Percentiles rank a stretch among this genome's conserved stretches.
These are phyloP conservation scores for Zygosaccharomyces pseudorouxii DNA, from an alignment of 805 yeast genomes.

Conservation along the genomic window DNA sequence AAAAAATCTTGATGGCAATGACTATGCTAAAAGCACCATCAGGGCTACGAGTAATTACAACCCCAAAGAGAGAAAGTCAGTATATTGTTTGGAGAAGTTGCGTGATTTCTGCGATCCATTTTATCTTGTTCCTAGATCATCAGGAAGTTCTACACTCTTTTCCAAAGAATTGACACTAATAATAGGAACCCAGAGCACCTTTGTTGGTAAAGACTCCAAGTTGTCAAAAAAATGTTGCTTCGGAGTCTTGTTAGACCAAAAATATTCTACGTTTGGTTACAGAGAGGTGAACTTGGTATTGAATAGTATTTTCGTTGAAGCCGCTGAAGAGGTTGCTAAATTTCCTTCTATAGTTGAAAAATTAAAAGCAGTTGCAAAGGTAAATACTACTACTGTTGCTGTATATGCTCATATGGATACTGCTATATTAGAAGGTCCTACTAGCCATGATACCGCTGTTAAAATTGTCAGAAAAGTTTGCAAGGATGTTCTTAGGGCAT, in stretches of 20 bases:
- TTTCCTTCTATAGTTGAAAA: neutral
- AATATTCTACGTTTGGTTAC: neutral
- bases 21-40: neutral
- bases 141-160: too few relatives aligned
- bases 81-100: too few relatives aligned
- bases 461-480: neutral
- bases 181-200: neutral
- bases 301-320: neutral
- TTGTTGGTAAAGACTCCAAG: neutral
- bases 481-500: neutral
- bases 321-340: neutral
- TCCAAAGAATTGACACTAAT: too few relatives aligned
- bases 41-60: neutral
- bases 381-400: neutral
- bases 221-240: neutral
- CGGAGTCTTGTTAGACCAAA: neutral
- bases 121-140: too few relatives aligned
- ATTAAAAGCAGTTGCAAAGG: neutral
- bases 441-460: neutral
- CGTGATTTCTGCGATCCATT: too few relatives aligned
- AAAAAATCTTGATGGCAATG: neutral
- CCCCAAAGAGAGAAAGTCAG: too few relatives aligned
- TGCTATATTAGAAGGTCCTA: neutral
- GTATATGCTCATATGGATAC: neutral
- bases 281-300: neutral